Base-by-base conservation (phyloP, 192 early-diverging fungal genomes). In the Coemansia pectinata region DNA sequence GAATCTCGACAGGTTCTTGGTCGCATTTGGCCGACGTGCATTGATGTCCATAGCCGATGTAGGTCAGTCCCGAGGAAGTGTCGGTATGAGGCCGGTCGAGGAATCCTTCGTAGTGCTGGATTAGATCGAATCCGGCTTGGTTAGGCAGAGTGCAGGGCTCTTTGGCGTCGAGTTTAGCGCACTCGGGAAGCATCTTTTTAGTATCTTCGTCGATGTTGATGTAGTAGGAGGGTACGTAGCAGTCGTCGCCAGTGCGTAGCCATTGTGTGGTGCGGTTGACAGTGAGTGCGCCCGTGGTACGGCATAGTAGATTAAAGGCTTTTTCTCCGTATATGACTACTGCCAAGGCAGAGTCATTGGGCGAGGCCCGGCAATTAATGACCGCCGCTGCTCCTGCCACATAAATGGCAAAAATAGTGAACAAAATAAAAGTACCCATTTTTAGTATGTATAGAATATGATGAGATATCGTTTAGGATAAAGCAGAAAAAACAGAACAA, bases 1-100 rank as follows among this genome's bases (percentile, higher is more conserved):
- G 58, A 48, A 67, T 40, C 25, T 8, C 5, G 2, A 23, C 39
- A 0, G 63, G 38, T 9, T 70, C 44, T 23, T 68, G 64, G 5
- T 14, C 21, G 57, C 78, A 80, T 4, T 34, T 34, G 31, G 25
- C n/a, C 25, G 66, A 55, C 41, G 8, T 31, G 58, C 77, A 83
- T 4, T 19, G 52, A 59, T 79, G 81, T 5, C 73, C 78, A 27
- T 55, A 72, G 25, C 81, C 81, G 12, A 83, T 59, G 1, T 36
- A 62, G 6, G 80, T 50, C n/a, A 38, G 42, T 0, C 77, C 77
- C 4, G 67, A 47, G 52, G 55, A 25, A 10, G 15, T 4, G 33
- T 79, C 81, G 23, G 45, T 23, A 3, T 44, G 50, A 11, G 77
- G 67, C 0, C 40, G 59, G 15, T 59, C 19, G 14, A 72, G 50